Base-by-base conservation (phyloP, 768 basidiomycete species). In the Podaxis pistillaris region DNA sequence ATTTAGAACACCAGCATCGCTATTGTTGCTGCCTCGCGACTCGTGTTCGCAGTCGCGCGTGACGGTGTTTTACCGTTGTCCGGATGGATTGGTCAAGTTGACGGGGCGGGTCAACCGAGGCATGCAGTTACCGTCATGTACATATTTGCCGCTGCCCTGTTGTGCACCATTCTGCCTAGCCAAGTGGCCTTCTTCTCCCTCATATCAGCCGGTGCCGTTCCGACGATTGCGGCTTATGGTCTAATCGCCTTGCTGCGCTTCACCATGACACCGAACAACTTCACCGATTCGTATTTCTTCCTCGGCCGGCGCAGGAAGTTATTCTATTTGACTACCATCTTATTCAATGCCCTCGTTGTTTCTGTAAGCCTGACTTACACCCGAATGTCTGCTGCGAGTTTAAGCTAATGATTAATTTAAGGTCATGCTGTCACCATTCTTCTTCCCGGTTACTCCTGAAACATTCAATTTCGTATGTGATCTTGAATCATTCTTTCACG, bases 161-260 rank as follows among this genome's bases (percentile, higher is more conserved):
- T 96, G n/a, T 94, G 92, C 78, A 89, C 91, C 8, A 95, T 96
- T 69, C 76, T 96, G 26, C 92, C 94, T 0, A 93, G 91, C 68
- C 87, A 90, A 68, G 95, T 96, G 40, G 94, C 95, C 2, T 97
- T 96, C 78, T 94, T 89, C 2, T 95, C 93, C 13, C 80, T 96
- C 63, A 84, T 95, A 46, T 94, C 92, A 11, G 95, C 93, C 6
- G 91, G 91, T 24, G 92, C 81, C 4, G 81, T 93, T 2, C 94
- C 94, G 0, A 94, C 91, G 2, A 93, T 94, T 62, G 92, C 93
- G 0, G 91, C 93, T 1, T 96, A 96, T 69, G 91, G 87, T 0
- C 79, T 96, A 49, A 94, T 96, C 63, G 85, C 90, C 8, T 69
- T 90, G 1, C 79, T 95, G 36, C 84, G 91, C 33, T 74, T 95